Base-by-base conservation (phyloP, 257 asterid species). In the Solanum lycopersicoides region DNA sequence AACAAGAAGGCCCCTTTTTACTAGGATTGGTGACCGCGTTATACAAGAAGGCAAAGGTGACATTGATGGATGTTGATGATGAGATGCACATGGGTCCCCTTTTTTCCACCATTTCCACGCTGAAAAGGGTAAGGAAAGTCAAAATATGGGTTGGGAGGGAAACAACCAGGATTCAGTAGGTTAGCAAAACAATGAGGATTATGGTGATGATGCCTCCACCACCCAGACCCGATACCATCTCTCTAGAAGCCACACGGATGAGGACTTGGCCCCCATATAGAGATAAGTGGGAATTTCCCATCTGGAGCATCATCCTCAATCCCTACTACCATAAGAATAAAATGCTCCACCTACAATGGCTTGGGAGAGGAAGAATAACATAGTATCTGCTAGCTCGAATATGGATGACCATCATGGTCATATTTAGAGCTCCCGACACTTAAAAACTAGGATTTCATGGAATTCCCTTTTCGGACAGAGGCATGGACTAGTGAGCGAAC, bases 111-210 rank as follows among this genome's bases (percentile, higher is more conserved):
- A 11, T 53, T 3, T 53, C 16, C 63, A 53, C 15, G 23, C 9
- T 53, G 11, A 1, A 11, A 56, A 56, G 65, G n/a, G n/a, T 56
- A 56, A 56, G 4, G 6, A 56, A 18, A 56, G 4, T 16, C 65
- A 56, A 18, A 56, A 7, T 0, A 56, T 56, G 3, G n/a, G 1
- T 1, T 4, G 2, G 1, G 1, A 18, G 23, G n/a, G 4, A 56
- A 53, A 7, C n/a, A 56, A 6, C 65, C 4, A 18, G 0, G 65
- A 4, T 18, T 18, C 2, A 7, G 3, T 18, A 56, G 11, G 65
- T 56, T 7, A 18, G n/a, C n/a, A 4, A 3, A 56, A 18, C 65
- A 18, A 18, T 1, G 65, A 20, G 10, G 23, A 20, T 56, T 4
- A 18, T 56, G 4, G n/a, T 56, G 65, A 56, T 56, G 11, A 56